Evolutionary conservation across 352 stramenopile genomes (phyloP).

Genomic region (Pythium grandisporangium): DNA sequence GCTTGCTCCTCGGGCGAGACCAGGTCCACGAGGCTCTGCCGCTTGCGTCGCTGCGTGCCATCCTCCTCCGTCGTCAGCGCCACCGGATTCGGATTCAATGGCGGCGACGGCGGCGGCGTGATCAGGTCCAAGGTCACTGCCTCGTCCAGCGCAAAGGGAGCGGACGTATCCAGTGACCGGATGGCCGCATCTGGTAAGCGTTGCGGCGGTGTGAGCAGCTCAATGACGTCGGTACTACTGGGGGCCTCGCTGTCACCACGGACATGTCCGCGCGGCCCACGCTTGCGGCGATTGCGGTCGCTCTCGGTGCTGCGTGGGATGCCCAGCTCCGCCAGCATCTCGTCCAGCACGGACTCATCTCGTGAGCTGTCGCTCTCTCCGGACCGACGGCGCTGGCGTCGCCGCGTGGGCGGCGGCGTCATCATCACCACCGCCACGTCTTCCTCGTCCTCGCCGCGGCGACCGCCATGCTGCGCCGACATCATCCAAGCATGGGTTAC

Average conservation of each 20-base stretch:
- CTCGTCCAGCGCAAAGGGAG: background rate
- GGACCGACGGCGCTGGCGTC: background rate
- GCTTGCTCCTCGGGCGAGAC: slow-evolving; percentile 16
- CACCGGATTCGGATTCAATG: background rate
- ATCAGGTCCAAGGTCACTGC: slow-evolving; percentile 12
- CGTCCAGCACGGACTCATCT: slow-evolving; percentile 8
- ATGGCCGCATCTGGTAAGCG: background rate
- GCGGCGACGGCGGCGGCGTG: slow-evolving; percentile 10
- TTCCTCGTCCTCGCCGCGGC: background rate
- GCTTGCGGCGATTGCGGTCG: too few relatives aligned
- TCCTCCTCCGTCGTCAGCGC: too few relatives aligned
- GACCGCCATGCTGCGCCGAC: too few relatives aligned
- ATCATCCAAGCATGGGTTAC: too few relatives aligned
- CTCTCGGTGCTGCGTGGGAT: slow-evolving; percentile 9
- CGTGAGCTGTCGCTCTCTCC: background rate
- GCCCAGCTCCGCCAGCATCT: slow-evolving; percentile 11
- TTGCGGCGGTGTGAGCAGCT: slow-evolving; percentile 13
- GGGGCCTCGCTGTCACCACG: background rate
- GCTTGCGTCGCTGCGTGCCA: too few relatives aligned
- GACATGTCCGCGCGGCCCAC: too few relatives aligned
- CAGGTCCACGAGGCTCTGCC: slow-evolving; percentile 33
- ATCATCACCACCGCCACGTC: background rate
- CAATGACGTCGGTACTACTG: slow-evolving; percentile 3
- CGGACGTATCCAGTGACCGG: background rate
- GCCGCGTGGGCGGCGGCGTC: slow-evolving; percentile 4